Conservation (phyloP, 805 yeast genomes). For the Pichia manshurica region DNA sequence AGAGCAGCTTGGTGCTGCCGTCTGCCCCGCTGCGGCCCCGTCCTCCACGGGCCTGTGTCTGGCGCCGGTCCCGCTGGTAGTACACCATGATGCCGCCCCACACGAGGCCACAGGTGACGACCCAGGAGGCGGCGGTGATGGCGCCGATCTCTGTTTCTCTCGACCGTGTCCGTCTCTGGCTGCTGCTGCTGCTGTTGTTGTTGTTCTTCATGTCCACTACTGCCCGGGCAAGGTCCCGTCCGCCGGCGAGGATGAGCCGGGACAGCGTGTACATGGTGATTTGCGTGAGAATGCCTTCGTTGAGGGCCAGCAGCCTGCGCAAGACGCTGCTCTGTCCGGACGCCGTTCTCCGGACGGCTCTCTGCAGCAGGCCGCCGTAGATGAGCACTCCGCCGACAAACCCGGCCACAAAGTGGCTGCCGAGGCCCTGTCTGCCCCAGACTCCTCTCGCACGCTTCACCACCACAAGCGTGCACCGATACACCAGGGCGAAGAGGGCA, state of each 20-base stretch:
- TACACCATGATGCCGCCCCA: slow-evolving; percentile 76
- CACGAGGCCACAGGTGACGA: slow-evolving; percentile 51
- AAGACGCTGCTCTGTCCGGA: not conserved
- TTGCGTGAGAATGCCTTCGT: slow-evolving; percentile 52
- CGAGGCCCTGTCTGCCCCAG: too few relatives aligned
- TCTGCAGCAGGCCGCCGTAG: slow-evolving; percentile 24
- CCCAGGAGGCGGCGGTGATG: slow-evolving; percentile 38
- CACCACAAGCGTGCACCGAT: slow-evolving; percentile 14
- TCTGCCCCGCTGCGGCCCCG: too few relatives aligned
- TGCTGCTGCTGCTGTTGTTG: not conserved
- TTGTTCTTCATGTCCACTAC: slow-evolving; percentile 13
- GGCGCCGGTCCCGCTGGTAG: slow-evolving; percentile 50
- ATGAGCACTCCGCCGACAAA: slow-evolving; percentile 27
- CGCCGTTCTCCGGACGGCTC: not conserved
- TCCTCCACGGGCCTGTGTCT: slow-evolving; percentile 17
- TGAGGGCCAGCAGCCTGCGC: slow-evolving; percentile 2
- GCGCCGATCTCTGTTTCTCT: not conserved
- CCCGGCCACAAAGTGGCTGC: slow-evolving; percentile 25
- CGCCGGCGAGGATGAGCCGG: slow-evolving; percentile 57
- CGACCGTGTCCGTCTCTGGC: too few relatives aligned
- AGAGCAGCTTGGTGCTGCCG: slow-evolving; percentile 22
- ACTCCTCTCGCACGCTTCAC: not conserved
- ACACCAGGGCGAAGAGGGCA: slow-evolving; percentile 28
- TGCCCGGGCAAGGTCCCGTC: slow-evolving; percentile 39
- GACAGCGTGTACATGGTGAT: slow-evolving; percentile 70